Percentiles rank a stretch among this genome's conserved stretches.
phyloP scores from a whole-genome alignment of 2,329 filamentous ascomycete species.

The Stachybotrys elegans region DNA sequence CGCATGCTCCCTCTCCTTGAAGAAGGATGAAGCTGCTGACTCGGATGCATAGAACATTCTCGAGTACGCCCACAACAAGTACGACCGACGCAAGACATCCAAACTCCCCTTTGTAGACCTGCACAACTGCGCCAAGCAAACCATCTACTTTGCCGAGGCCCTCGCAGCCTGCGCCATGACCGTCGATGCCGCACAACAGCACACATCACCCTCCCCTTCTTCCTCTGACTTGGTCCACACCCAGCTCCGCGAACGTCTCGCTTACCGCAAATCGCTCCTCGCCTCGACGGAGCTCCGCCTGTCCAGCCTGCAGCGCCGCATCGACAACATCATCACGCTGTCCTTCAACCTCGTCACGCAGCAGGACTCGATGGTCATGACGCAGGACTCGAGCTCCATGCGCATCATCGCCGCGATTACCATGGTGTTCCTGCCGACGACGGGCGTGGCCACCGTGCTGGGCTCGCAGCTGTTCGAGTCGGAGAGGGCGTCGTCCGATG shows the following conservation, averaged over 20 bases:
- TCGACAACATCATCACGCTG: conserved; percentile 27
- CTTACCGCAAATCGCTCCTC: conserved; percentile 27
- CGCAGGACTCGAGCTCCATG: conserved; percentile 30
- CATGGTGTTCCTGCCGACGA: conserved; percentile 31
- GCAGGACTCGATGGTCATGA: conserved; percentile 28
- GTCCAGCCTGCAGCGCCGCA: conserved; percentile 26
- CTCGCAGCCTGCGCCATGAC: conserved; percentile 21
- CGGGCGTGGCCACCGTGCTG: conserved; percentile 25
- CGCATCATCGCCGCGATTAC: conserved; percentile 31
- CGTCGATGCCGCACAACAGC: conserved; percentile 13
- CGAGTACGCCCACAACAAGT: conserved; percentile 17
- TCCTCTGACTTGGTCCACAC: conserved; percentile 11
- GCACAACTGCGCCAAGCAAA: conserved; percentile 24
- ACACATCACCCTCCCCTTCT: conserved; percentile 8
- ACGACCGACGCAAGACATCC: conserved; percentile 18
- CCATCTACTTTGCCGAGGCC: conserved; percentile 22
- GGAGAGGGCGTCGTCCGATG: conserved; percentile 11
- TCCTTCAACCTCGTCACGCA: conserved; percentile 31
- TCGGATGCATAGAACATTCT: conserved; percentile 18
- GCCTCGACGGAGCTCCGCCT: conserved; percentile 28
- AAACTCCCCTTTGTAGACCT: conserved; percentile 20
- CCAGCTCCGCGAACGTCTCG: conserved; percentile 21
- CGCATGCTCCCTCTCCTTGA: background rate
- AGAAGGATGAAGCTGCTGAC: conserved; percentile 3
- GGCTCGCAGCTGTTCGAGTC: conserved; percentile 23